Percentiles rank a stretch among this genome's conserved stretches.
phyloP scores from a whole-genome alignment of 1,284 basidiomycete genomes.

The Meripilus lineatus region DNA sequence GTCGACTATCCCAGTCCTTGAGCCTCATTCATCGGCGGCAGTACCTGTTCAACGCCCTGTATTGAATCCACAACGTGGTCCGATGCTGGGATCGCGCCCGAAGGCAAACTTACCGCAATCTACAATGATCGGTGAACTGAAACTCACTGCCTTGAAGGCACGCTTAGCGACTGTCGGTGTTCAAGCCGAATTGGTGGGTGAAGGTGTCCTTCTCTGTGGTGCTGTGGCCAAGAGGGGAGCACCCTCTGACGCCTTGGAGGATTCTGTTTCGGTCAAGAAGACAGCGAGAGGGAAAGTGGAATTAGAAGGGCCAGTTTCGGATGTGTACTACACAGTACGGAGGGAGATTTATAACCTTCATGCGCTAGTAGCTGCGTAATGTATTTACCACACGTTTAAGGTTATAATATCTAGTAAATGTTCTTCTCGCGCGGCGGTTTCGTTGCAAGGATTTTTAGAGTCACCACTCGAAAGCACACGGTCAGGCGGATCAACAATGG shows the following conservation, averaged over 20 bases:
- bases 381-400: no score
- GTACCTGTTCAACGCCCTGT: slow-evolving; percentile 22
- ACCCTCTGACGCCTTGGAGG: slow-evolving; percentile 48
- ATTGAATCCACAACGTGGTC: slow-evolving; percentile 27
- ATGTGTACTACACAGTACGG: slow-evolving; percentile 83
- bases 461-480: no score
- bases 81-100: slow-evolving; percentile 57
- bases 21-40: slow-evolving; percentile 35
- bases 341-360: slow-evolving; percentile 86
- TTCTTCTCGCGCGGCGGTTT: no score
- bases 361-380: slow-evolving; percentile 72
- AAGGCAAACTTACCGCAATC: slow-evolving; percentile 69
- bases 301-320: slow-evolving; percentile 84
- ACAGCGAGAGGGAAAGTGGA: slow-evolving; percentile 79
- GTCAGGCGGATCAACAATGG: no score
- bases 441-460: no score
- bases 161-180: slow-evolving; percentile 72
- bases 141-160: slow-evolving; percentile 80
- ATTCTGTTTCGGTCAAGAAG: slow-evolving; percentile 86
- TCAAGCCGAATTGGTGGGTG: slow-evolving; percentile 88
- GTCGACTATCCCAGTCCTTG: slow-evolving; percentile 68
- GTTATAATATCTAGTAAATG: no score
- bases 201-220: slow-evolving; percentile 93
- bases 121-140: slow-evolving; percentile 94
- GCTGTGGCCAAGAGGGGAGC: slow-evolving; percentile 46